Percentiles rank a stretch among this genome's conserved stretches.
Conservation (phyloP, 2,329 filamentous ascomycete species). For the Didymella sp. region DNA sequence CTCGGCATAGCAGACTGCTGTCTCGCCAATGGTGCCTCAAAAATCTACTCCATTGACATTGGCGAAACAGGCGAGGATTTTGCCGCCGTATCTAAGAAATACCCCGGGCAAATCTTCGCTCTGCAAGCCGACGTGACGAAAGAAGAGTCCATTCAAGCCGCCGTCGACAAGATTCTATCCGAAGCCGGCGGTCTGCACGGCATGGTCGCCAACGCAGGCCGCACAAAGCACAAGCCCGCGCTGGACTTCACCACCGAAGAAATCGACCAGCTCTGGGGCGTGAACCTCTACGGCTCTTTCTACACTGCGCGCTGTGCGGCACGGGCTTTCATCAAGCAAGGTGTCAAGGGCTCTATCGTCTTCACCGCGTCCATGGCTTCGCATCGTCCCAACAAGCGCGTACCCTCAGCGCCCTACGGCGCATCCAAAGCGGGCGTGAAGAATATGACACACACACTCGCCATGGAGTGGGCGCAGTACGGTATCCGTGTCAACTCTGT, state of each 20-base stretch:
- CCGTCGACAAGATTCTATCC: conserved; percentile 55
- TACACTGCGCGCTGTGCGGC: conserved; percentile 54
- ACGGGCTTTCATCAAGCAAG: conserved; percentile 55
- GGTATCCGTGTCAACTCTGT: conserved; percentile 50
- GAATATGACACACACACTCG: conserved; percentile 54
- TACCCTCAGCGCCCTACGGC: conserved; percentile 52
- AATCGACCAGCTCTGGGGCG: conserved; percentile 54
- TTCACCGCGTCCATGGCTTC: conserved; percentile 59
- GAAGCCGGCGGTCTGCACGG: conserved; percentile 56
- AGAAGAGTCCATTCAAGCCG: conserved; percentile 54
- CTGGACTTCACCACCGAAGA: conserved; percentile 59
- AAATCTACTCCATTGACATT: conserved; percentile 58
- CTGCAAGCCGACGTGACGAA: conserved; percentile 58
- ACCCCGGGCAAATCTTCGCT: conserved; percentile 52
- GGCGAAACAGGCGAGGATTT: conserved; percentile 55
- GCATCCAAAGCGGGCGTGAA: conserved; percentile 55
- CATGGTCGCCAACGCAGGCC: conserved; percentile 60
- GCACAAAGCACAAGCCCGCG: conserved; percentile 61
- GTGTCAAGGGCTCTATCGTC: conserved; percentile 55
- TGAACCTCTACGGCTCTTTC: conserved; percentile 58
- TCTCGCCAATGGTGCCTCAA: conserved; percentile 53
- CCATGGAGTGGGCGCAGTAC: conserved; percentile 51
- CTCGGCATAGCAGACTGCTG: conserved; percentile 58
- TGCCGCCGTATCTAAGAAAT: conserved; percentile 46
- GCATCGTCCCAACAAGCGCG: conserved; percentile 55